Evolutionary conservation across 345 rosid species (phyloP).

Genomic region (Crucihimalaya himalaica): DNA sequence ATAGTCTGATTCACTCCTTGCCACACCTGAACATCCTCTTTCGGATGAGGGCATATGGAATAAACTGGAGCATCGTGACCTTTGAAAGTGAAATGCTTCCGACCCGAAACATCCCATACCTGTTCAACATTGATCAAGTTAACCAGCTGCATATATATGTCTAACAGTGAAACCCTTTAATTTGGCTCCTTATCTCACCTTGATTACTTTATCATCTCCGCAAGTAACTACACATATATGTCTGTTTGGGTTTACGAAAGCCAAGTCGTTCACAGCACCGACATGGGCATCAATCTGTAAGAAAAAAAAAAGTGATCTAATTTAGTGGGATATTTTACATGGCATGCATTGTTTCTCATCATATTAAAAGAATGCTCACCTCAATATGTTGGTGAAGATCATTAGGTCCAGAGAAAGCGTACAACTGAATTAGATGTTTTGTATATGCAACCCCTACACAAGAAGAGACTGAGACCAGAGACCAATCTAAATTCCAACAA

Average conservation of each 20-base stretch:
- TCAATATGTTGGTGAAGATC: conserved; percentile 62
- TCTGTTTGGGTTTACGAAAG: conserved; percentile 82
- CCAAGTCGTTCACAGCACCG: conserved; percentile 88
- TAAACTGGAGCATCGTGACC: conserved; percentile 91
- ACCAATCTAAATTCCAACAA: neutral
- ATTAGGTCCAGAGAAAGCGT: conserved; percentile 49
- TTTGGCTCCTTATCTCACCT: conserved; percentile 47
- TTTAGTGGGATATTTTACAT: conserved; percentile 19
- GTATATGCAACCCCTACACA: conserved; percentile 70
- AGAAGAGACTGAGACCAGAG: conserved; percentile 32
- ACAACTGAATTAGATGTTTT: conserved; percentile 66
- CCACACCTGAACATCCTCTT: conserved; percentile 82
- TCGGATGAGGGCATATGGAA: conserved; percentile 89
- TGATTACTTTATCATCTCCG: conserved; percentile 88
- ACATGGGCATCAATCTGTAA: conserved; percentile 81
- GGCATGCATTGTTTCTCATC: neutral
- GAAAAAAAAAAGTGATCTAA: conserved; percentile 27
- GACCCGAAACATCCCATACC: conserved; percentile 81
- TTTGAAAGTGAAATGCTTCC: conserved; percentile 65
- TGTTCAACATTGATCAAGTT: conserved; percentile 48
- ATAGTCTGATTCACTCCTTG: neutral
- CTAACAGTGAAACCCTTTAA: neutral
- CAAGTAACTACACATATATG: conserved; percentile 81
- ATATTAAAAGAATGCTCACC: conserved; percentile 43
- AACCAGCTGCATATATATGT: conserved; percentile 23